These are phyloP conservation scores for Symbiodinium pilosum DNA, from an alignment of 73 alveolate genomes.

Conservation along the genomic window DNA sequence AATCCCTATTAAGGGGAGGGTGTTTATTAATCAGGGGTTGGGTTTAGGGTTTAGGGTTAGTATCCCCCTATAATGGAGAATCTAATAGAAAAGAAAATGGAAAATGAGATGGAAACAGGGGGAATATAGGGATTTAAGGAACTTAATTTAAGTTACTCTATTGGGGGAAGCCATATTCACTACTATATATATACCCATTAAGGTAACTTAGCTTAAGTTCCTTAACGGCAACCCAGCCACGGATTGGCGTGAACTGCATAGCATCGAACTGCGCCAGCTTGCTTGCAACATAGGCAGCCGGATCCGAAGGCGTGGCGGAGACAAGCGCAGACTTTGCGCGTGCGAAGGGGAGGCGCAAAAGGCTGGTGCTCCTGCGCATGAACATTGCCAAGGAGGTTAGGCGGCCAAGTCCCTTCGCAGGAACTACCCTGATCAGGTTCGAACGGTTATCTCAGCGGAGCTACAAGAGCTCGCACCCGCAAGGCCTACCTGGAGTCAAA, in stretches of 20 bases:
- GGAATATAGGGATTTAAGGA: too few species aligned
- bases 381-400: constrained; percentile 19
- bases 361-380: background rate
- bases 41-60: too few species aligned
- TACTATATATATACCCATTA: too few species aligned
- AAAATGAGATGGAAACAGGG: too few species aligned
- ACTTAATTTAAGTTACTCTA: too few species aligned
- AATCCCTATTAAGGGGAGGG: too few species aligned
- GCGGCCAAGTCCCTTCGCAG: constrained; percentile 94
- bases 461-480: constrained; percentile 94
- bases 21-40: too few species aligned
- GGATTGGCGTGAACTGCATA: constrained; percentile 87
- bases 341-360: constrained; percentile 61
- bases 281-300: constrained; percentile 77
- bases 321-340: constrained; percentile 94
- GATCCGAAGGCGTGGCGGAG: constrained; percentile 72
- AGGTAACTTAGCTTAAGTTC: too few species aligned
- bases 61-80: too few species aligned
- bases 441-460: constrained; percentile 90
- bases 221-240: too few species aligned
- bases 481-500: constrained; percentile 85
- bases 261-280: constrained; percentile 87
- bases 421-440: constrained; percentile 95
- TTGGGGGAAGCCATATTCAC: too few species aligned
- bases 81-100: too few species aligned